A percentile compares a stretch with the other conserved stretches of the same genome.
These are phyloP conservation scores for Isabelozyma gotoi DNA, from an alignment of 805 yeast species.

Conservation along the genomic window DNA sequence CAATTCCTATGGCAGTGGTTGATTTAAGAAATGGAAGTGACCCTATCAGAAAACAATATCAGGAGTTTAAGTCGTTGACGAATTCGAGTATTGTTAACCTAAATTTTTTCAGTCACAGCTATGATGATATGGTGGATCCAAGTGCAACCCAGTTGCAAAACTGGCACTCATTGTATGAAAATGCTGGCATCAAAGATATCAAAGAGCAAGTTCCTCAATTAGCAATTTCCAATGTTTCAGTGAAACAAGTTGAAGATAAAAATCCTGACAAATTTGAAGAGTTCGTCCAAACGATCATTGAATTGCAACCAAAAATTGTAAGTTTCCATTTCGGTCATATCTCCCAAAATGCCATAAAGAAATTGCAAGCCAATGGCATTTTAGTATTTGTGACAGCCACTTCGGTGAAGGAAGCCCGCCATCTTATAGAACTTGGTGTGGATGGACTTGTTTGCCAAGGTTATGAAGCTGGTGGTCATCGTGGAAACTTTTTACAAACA, in stretches of 20 bases:
- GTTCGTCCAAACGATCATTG: slow-evolving; percentile 15
- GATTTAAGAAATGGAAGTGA: slow-evolving; percentile 22
- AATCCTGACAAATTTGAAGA: slow-evolving; percentile 12
- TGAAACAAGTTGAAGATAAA: slow-evolving; percentile 24
- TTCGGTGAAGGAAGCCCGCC: slow-evolving; percentile 39
- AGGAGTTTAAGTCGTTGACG: slow-evolving; percentile 13
- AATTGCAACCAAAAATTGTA: slow-evolving; percentile 39
- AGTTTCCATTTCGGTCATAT: slow-evolving; percentile 59
- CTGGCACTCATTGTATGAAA: slow-evolving; percentile 18
- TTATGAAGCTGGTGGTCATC: slow-evolving; percentile 65
- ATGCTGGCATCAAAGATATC: slow-evolving; percentile 5
- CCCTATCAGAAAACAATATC: slow-evolving; percentile 9
- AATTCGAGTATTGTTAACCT: slow-evolving; percentile 31
- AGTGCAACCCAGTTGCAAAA: slow-evolving; percentile 15
- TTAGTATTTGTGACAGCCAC: slow-evolving; percentile 49
- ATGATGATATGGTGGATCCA: slow-evolving; percentile 12
- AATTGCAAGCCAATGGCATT: slow-evolving; percentile 37
- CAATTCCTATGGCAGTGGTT: slow-evolving; percentile 39
- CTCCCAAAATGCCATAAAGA: slow-evolving; percentile 21
- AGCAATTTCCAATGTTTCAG: slow-evolving; percentile 25
- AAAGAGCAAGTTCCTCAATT: slow-evolving; percentile 5
- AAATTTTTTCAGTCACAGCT: slow-evolving; percentile 49
- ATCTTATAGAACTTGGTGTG: slow-evolving; percentile 27
- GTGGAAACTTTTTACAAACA: slow-evolving; percentile 45
- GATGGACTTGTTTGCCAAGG: slow-evolving; percentile 59